phyloP scores from a whole-genome alignment of 345 rosid species.

The Hypericum androsaemum region DNA sequence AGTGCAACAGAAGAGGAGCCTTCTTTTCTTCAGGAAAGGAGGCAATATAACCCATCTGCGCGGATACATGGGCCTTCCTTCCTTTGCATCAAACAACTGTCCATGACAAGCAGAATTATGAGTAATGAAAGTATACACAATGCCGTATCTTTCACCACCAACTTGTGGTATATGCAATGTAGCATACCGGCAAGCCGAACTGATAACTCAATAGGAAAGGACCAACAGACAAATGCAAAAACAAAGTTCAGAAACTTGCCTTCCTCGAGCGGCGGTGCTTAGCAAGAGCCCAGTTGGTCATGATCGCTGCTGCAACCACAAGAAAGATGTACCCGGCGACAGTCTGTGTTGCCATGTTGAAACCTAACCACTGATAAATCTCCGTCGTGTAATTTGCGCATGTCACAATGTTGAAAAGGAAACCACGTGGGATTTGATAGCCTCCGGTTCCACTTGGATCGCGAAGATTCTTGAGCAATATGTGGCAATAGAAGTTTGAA shows the following conservation, averaged over 20 bases:
- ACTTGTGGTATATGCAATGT: too few relatives aligned
- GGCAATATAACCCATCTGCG: too few relatives aligned
- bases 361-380: slow-evolving; percentile 96
- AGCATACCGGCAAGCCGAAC: too few relatives aligned
- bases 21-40: too few relatives aligned
- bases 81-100: too few relatives aligned
- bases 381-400: slow-evolving; percentile 98
- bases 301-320: slow-evolving; percentile 65
- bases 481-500: slow-evolving; percentile 82
- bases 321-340: slow-evolving; percentile 79
- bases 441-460: slow-evolving; percentile 60
- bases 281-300: slow-evolving; percentile 97
- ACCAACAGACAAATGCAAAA: background rate
- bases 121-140: too few relatives aligned
- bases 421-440: slow-evolving; percentile 86
- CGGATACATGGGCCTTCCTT: too few relatives aligned
- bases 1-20: too few relatives aligned
- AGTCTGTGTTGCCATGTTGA: slow-evolving; percentile 93
- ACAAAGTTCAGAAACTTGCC: slow-evolving; percentile 30
- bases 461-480: slow-evolving; percentile 72
- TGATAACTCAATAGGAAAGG: too few relatives aligned
- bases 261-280: slow-evolving; percentile 86
- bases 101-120: too few relatives aligned
- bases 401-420: slow-evolving; percentile 88
- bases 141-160: too few relatives aligned